Evolutionary conservation across 176 grass and related monocot species (phyloP).

Genomic region (Zoysia pacifica): DNA sequence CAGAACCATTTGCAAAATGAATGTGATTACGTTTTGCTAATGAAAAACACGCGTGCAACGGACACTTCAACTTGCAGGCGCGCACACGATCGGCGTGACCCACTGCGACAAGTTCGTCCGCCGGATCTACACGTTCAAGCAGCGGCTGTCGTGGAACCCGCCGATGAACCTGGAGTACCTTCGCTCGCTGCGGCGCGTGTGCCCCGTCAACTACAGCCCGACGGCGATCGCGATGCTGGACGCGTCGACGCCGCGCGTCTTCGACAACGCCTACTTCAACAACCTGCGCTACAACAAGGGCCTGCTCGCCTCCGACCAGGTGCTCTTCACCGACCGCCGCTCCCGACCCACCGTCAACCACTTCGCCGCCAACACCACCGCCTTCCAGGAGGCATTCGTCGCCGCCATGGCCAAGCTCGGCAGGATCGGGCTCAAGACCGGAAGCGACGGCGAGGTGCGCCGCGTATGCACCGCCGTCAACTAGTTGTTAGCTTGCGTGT

Average conservation of each 20-base stretch:
- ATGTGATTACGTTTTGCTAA: too few species aligned
- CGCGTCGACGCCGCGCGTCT: constrained; percentile 49
- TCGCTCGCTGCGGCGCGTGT: constrained; percentile 58
- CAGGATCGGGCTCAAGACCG: constrained; percentile 62
- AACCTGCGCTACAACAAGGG: constrained; percentile 77
- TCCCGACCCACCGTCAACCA: constrained; percentile 63
- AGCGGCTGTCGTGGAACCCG: constrained; percentile 57
- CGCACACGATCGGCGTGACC: constrained; percentile 77
- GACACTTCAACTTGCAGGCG: constrained; percentile 32
- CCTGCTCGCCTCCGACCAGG: constrained; percentile 75
- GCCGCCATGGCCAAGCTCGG: constrained; percentile 71
- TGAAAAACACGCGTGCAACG: too few species aligned
- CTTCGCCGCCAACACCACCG: constrained; percentile 72
- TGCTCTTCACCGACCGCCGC: constrained; percentile 69
- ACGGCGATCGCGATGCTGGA: constrained; percentile 58
- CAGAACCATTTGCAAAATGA: too few species aligned
- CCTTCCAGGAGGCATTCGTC: constrained; percentile 63
- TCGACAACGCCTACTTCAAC: constrained; percentile 88
- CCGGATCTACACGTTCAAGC: constrained; percentile 78
- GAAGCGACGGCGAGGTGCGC: constrained; percentile 60
- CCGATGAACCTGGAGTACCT: constrained; percentile 76
- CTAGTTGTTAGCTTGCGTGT: background rate
- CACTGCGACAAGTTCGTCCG: constrained; percentile 89
- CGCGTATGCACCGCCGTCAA: constrained; percentile 72
- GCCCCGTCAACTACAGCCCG: constrained; percentile 55